Conservation (phyloP, 2,329 filamentous ascomycete genomes). For the Aphanoascus verrucosus region DNA sequence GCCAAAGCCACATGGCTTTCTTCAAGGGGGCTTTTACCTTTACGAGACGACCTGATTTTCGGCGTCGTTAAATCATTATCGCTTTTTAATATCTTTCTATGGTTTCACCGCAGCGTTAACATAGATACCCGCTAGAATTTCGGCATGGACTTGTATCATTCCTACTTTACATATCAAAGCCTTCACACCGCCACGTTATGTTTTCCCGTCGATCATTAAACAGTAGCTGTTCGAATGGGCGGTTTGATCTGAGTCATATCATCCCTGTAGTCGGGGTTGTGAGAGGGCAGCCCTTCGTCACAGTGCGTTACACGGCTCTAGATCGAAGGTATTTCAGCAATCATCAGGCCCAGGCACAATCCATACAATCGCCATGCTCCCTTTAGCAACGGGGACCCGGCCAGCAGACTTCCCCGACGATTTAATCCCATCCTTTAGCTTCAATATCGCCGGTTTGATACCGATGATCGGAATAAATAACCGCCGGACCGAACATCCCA, state of each 20-base stretch:
- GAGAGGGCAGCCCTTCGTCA: too few species aligned
- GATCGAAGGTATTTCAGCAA: too few species aligned
- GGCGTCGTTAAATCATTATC: background rate
- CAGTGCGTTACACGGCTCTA: too few species aligned
- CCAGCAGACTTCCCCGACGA: too few species aligned
- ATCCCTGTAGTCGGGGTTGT: background rate
- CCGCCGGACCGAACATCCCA: background rate
- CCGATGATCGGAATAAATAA: background rate
- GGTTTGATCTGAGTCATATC: background rate
- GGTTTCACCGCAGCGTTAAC: conserved; percentile 1
- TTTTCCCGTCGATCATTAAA: too few species aligned
- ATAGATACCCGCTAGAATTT: conserved; percentile 12
- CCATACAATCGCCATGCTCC: too few species aligned
- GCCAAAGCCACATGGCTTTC: background rate
- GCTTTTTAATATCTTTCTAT: background rate
- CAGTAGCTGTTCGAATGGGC: too few species aligned
- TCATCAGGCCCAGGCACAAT: background rate
- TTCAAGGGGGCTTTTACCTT: background rate
- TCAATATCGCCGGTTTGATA: background rate
- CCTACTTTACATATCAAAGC: background rate
- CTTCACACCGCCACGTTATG: background rate
- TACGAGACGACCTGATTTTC: background rate
- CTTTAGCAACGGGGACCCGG: too few species aligned
- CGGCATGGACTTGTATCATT: background rate
- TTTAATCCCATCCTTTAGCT: too few species aligned